Percentiles rank a stretch among this genome's conserved stretches.
Evolutionary conservation across 2,329 filamentous ascomycete species (phyloP).

Genomic region (Nothomitra cinnamomea): DNA sequence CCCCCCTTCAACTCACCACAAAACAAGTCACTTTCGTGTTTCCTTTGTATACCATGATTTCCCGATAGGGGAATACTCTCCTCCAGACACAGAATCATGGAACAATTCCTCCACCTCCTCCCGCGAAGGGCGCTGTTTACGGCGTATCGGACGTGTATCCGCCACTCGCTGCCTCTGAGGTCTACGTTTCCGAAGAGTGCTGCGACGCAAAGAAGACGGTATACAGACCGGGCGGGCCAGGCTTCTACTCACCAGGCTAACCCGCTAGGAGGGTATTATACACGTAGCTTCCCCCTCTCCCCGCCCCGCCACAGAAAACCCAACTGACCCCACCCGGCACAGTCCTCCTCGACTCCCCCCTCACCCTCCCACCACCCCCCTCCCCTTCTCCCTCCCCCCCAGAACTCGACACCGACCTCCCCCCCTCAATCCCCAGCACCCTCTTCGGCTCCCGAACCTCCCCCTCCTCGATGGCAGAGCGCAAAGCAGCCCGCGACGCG

Average conservation of each 20-base stretch:
- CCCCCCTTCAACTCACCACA: too few relatives aligned
- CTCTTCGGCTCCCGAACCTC: constrained; percentile 56
- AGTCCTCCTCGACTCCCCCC: constrained; percentile 5
- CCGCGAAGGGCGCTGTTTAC: background rate
- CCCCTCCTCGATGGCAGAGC: constrained; percentile 47
- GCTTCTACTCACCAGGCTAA: constrained; percentile 11
- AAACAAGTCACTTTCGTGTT: too few relatives aligned
- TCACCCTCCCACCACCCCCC: background rate
- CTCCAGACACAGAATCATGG: background rate
- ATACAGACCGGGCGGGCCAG: background rate
- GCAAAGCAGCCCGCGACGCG: constrained; percentile 43
- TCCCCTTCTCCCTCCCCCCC: background rate
- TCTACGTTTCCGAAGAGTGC: background rate
- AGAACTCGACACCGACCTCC: background rate
- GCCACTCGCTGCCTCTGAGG: background rate
- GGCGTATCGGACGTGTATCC: background rate
- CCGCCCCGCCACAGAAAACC: constrained; percentile 7
- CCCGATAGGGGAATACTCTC: background rate
- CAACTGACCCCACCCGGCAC: background rate
- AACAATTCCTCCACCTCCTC: background rate
- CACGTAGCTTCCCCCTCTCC: constrained; percentile 7
- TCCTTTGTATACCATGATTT: background rate
- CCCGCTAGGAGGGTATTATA: constrained; percentile 20
- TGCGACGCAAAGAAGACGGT: background rate
- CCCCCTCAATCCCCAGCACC: constrained; percentile 36